These are phyloP conservation scores for Glaciozyma antarctica DNA, from an alignment of 768 basidiomycete genomes.

Conservation along the genomic window DNA sequence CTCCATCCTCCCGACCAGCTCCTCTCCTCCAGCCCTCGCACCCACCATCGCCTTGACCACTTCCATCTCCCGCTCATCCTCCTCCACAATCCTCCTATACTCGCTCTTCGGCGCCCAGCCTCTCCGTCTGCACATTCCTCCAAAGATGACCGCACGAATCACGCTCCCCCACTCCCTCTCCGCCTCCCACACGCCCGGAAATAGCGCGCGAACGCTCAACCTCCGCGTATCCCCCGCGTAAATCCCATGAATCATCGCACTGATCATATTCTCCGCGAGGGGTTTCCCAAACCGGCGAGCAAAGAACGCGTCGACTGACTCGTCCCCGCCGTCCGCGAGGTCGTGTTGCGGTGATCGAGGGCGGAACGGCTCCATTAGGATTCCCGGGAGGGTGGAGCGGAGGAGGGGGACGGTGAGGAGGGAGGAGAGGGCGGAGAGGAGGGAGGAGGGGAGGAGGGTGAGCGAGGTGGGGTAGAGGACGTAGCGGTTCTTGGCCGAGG, in stretches of 20 bases:
- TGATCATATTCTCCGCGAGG: slow-evolving; percentile 66
- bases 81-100: slow-evolving; percentile 15
- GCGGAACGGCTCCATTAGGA: slow-evolving; percentile 53
- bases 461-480: slow-evolving; percentile 53
- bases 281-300: slow-evolving; percentile 59
- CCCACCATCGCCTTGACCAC: slow-evolving; percentile 6
- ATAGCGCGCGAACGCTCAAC: slow-evolving; percentile 66
- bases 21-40: slow-evolving; percentile 1
- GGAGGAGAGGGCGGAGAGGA: slow-evolving; percentile 41
- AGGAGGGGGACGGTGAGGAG: slow-evolving; percentile 40
- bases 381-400: slow-evolving; percentile 47
- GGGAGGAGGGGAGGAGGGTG: slow-evolving; percentile 45
- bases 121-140: neutral
- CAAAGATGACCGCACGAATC: slow-evolving; percentile 45
- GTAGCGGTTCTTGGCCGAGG: slow-evolving; percentile 69
- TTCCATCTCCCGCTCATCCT: slow-evolving; percentile 27
- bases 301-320: slow-evolving; percentile 70
- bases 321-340: slow-evolving; percentile 47
- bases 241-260: slow-evolving; percentile 79
- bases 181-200: slow-evolving; percentile 62
- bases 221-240: slow-evolving; percentile 75
- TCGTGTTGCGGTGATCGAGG: slow-evolving; percentile 26
- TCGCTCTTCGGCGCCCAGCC: slow-evolving; percentile 17
- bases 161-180: slow-evolving; percentile 63
- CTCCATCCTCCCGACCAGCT: slow-evolving; percentile 28